These are phyloP conservation scores for Magnolia officinalis DNA, from an alignment of 164 flowering plant genomes.

Conservation along the genomic window DNA sequence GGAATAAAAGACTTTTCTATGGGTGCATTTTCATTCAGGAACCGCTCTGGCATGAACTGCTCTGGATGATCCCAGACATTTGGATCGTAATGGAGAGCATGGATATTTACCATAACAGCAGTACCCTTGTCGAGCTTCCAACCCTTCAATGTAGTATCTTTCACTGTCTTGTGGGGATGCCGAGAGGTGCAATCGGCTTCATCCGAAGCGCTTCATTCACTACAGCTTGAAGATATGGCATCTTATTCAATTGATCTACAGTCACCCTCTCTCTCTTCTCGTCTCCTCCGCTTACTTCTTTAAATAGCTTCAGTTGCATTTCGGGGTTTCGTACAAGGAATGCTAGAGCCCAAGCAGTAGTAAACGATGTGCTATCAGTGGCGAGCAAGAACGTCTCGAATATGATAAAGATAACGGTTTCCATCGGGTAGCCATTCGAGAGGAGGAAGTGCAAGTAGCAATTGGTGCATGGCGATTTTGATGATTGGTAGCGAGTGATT, in stretches of 20 bases:
- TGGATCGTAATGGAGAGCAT: slow-evolving; percentile 14
- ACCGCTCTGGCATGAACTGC: slow-evolving; percentile 18
- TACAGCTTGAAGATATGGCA: slow-evolving; percentile 17
- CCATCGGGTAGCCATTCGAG: not conserved
- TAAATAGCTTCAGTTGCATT: slow-evolving; percentile 10
- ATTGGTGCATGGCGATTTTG: not conserved
- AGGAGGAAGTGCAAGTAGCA: slow-evolving; percentile 19
- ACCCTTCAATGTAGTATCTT: slow-evolving; percentile 14
- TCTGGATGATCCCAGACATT: slow-evolving; percentile 15
- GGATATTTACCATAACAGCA: slow-evolving; percentile 15
- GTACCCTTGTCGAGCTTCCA: slow-evolving; percentile 13
- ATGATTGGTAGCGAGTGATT: not conserved
- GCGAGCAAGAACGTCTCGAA: slow-evolving; percentile 15
- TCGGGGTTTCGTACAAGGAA: slow-evolving; percentile 9
- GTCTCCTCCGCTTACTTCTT: not conserved
- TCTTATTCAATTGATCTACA: slow-evolving; percentile 7
- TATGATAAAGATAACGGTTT: slow-evolving; percentile 8
- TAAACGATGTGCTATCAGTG: slow-evolving; percentile 15
- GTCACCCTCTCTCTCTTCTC: not conserved
- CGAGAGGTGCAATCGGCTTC: slow-evolving; percentile 14
- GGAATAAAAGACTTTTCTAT: slow-evolving; percentile 16
- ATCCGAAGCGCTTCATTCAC: slow-evolving; percentile 17
- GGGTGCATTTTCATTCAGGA: not conserved
- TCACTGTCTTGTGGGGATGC: slow-evolving; percentile 1
- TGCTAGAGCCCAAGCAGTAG: slow-evolving; percentile 19